A percentile compares a stretch with the other conserved stretches of the same genome.
Conservation (phyloP, 2,329 filamentous ascomycete species). For the Cercospora zeina region DNA sequence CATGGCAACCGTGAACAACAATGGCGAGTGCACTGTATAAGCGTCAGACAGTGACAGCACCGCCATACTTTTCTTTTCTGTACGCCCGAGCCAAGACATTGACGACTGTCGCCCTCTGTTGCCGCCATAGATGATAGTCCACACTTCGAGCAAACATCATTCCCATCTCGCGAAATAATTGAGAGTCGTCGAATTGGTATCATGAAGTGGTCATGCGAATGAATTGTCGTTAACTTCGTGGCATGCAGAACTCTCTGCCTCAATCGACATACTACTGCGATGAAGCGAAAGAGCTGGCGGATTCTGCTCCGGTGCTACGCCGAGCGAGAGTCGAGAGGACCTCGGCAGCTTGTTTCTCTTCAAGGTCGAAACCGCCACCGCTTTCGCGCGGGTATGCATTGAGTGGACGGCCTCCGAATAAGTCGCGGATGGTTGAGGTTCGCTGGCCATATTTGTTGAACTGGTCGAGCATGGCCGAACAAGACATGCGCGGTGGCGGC, state of each 20-base stretch:
- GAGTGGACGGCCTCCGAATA: constrained; percentile 27
- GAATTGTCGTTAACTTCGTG: background rate
- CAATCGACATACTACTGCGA: constrained; percentile 1
- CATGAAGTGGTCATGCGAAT: background rate
- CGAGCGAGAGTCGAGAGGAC: constrained; percentile 25
- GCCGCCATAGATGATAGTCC: background rate
- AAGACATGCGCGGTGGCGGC: constrained; percentile 27
- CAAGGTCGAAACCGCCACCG: constrained; percentile 27
- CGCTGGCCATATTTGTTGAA: constrained; percentile 31
- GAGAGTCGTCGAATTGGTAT: background rate
- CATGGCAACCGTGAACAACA: background rate
- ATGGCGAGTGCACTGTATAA: background rate
- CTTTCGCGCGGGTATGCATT: constrained; percentile 25
- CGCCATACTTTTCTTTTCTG: background rate
- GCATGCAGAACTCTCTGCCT: background rate
- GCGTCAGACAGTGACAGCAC: background rate
- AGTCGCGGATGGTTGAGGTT: constrained; percentile 26
- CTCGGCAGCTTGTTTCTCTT: constrained; percentile 28
- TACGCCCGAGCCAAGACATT: background rate
- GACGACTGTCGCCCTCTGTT: background rate
- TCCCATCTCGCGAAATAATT: background rate
- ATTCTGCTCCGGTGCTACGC: constrained; percentile 21
- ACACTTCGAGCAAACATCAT: background rate
- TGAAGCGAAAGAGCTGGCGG: constrained; percentile 11
- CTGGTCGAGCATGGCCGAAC: constrained; percentile 28